A percentile compares a stretch with the other conserved stretches of the same genome.
Conservation (phyloP, 2,329 filamentous ascomycete genomes). For the Paracoccidioides lutzii region DNA sequence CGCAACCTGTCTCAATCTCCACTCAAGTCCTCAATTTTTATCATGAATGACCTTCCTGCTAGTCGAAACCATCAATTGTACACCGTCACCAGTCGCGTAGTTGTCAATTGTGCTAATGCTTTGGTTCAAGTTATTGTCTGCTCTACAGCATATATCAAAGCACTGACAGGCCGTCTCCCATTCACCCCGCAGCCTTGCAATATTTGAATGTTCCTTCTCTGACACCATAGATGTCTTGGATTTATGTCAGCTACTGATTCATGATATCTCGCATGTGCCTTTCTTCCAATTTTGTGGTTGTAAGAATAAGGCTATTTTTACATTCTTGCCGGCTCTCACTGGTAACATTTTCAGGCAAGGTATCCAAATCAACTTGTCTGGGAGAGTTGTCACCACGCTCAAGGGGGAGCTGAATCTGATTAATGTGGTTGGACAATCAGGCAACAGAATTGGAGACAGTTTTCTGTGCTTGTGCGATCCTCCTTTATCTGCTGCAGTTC, state of each 20-base stretch:
- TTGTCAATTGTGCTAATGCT: constrained; percentile 25
- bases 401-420: constrained; percentile 18
- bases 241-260: background rate
- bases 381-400: background rate
- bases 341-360: constrained; percentile 20
- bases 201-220: constrained; percentile 1
- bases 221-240: background rate
- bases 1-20: constrained; percentile 24
- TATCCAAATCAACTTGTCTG: constrained; percentile 3
- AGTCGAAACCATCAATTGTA: constrained; percentile 28
- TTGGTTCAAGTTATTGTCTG: constrained; percentile 18
- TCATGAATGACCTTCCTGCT: constrained; percentile 23
- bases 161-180: constrained; percentile 25
- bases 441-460: constrained; percentile 21
- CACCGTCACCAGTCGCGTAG: constrained; percentile 22
- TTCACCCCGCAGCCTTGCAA: constrained; percentile 24
- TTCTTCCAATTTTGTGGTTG: constrained; percentile 19
- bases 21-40: constrained; percentile 21
- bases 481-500: constrained; percentile 18
- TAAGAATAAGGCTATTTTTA: constrained; percentile 19
- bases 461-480: constrained; percentile 19
- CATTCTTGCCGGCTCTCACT: constrained; percentile 25
- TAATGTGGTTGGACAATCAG: constrained; percentile 19
- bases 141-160: constrained; percentile 23
- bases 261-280: constrained; percentile 15